phyloP scores from a whole-genome alignment of 371 early-diverging fungal species.

The Parasitella parasitica region DNA sequence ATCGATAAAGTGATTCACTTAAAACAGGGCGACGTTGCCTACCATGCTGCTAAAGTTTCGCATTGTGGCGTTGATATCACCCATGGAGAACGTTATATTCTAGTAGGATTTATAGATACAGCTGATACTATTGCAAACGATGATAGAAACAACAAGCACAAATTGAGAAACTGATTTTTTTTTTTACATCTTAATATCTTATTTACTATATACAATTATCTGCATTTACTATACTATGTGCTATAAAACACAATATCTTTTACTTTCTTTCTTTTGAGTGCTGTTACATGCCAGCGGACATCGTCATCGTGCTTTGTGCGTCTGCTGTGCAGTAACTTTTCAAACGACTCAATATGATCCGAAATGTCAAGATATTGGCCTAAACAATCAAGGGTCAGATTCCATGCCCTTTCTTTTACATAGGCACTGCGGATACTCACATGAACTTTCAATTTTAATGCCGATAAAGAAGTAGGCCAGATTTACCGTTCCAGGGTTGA shows the following conservation, averaged over 20 bases:
- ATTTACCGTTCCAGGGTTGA: conserved; percentile 27
- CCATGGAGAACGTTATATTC: conserved; percentile 43
- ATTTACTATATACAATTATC: neutral
- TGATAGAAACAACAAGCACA: conserved; percentile 3
- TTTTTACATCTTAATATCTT: too few relatives aligned
- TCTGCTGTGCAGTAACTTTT: conserved; percentile 15
- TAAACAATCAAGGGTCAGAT: neutral
- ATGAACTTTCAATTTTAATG: conserved; percentile 5
- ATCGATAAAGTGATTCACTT: conserved; percentile 30
- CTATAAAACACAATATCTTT: neutral
- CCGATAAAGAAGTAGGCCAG: conserved; percentile 32
- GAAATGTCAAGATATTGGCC: conserved; percentile 17
- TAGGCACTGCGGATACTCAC: neutral
- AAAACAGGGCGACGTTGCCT: conserved; percentile 51
- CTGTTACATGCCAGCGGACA: conserved; percentile 17
- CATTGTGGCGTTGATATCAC: conserved; percentile 54
- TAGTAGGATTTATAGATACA: conserved; percentile 64
- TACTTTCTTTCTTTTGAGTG: conserved; percentile 11
- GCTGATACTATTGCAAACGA: conserved; percentile 42
- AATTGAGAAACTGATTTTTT: neutral
- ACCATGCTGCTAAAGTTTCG: conserved; percentile 51
- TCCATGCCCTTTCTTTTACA: neutral
- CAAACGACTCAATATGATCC: conserved; percentile 6
- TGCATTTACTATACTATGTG: neutral
- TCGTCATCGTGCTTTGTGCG: conserved; percentile 24